Base-by-base conservation (phyloP, 257 asterid species). In the Mitragyna speciosa region DNA sequence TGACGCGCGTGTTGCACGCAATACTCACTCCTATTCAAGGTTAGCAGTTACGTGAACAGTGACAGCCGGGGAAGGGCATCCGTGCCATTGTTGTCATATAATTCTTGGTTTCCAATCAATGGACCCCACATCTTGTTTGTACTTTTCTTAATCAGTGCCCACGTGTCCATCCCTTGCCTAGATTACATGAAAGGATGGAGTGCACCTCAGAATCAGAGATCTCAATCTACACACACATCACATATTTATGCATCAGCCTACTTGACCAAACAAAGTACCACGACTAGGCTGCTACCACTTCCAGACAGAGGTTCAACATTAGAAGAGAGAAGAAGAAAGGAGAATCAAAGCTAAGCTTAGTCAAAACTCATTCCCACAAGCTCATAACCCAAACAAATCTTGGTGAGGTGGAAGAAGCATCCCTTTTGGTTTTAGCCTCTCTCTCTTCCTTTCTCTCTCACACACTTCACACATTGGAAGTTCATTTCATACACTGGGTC, bases 141-240 rank as follows among this genome's bases (percentile, higher is more conserved):
- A 56, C 48, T 8, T 76, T 75, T 24, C 6, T n/a, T 47, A 69
- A 33, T 33, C 54, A 33, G 30, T 67, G 41, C 48, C 75, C 75
- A 82, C 79, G 82, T 63, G 76, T 51, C 78, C 1, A 61, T 48
- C 11, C 52, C 71, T 28, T 26, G 73, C 76, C 59, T 64, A 54
- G 54, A 79, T 41, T 75, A n/a, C 71, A 52, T 80, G 76, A 54
- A 56, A 16, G 49, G 45, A 75, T 68, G 58, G 73, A 36, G 63
- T 70, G 48, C 64, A 77, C 82, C 76, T 77, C 79, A 75, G 63
- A 81, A 80, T 75, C 80, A 68, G 80, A 68, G 75, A 67, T 81
- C 75, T 72, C 70, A 64, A 80, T 66, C 69, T 51, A 22, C 16
- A 66, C 51, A 49, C 14, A 36, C 51, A 12, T 70, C 76, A 47